These are phyloP conservation scores for Penicillium malachiteum DNA, from an alignment of 495 filamentous ascomycete species.

Conservation along the genomic window DNA sequence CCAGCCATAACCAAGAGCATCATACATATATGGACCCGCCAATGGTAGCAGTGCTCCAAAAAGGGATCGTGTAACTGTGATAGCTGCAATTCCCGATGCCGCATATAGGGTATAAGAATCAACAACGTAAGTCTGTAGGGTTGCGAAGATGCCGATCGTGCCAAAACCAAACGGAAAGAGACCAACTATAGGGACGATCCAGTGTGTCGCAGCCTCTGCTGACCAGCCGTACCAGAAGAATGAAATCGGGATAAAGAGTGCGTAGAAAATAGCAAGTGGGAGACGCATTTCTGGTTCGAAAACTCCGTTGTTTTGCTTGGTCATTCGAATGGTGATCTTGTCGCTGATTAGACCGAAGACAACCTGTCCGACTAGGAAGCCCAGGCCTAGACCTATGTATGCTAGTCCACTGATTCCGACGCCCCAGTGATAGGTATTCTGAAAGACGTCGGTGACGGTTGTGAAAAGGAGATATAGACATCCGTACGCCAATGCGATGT, in stretches of 20 bases:
- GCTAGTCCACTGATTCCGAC: slow-evolving; percentile 22
- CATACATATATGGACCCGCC: neutral
- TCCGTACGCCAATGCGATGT: slow-evolving; percentile 58
- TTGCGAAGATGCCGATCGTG: slow-evolving; percentile 7
- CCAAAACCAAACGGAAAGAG: slow-evolving; percentile 13
- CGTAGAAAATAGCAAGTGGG: slow-evolving; percentile 13
- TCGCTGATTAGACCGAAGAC: neutral
- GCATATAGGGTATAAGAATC: slow-evolving; percentile 62
- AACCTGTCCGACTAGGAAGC: slow-evolving; percentile 1
- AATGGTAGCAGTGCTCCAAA: slow-evolving; percentile 1
- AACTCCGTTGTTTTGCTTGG: slow-evolving; percentile 1
- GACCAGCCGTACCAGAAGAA: slow-evolving; percentile 74
- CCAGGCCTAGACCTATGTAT: slow-evolving; percentile 2
- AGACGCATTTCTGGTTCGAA: slow-evolving; percentile 28
- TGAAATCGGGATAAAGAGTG: slow-evolving; percentile 52
- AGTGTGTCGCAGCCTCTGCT: slow-evolving; percentile 48
- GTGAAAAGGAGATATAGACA: slow-evolving; percentile 60
- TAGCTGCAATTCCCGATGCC: slow-evolving; percentile 42
- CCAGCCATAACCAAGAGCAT: slow-evolving; percentile 1
- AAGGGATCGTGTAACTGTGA: slow-evolving; percentile 21
- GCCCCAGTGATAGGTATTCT: slow-evolving; percentile 45
- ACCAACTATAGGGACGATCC: slow-evolving; percentile 62
- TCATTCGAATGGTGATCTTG: neutral
- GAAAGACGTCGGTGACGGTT: slow-evolving; percentile 48
- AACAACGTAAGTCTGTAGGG: slow-evolving; percentile 52